Conservation (phyloP, 495 filamentous ascomycete species). For the Aspergillus sparsus region DNA sequence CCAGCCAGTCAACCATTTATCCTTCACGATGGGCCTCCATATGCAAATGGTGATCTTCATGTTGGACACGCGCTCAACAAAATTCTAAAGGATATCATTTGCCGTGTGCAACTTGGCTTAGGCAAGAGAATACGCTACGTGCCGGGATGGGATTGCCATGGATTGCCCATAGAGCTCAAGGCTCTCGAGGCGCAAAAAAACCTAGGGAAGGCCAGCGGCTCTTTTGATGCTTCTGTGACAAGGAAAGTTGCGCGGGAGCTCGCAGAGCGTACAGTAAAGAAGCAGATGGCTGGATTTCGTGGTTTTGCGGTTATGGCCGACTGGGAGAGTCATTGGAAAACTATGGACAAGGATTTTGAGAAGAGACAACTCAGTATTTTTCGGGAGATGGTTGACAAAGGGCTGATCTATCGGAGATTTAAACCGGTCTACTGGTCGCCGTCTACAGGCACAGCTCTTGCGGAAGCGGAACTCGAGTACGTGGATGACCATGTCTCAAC, state of each 20-base stretch:
- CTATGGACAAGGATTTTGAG: conserved; percentile 88
- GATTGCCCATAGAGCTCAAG: conserved; percentile 95
- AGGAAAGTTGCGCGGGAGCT: conserved; percentile 73
- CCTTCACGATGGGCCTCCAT: conserved; percentile 95
- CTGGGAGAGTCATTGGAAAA: conserved; percentile 89
- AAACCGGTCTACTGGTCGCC: conserved; percentile 98
- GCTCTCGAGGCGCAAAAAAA: conserved; percentile 67
- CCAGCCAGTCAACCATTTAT: conserved; percentile 65
- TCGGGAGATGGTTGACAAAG: conserved; percentile 77
- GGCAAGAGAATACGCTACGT: conserved; percentile 82
- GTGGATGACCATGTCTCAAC: conserved; percentile 78
- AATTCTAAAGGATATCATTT: conserved; percentile 90
- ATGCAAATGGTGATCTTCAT: conserved; percentile 93
- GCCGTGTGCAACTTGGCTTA: conserved; percentile 73
- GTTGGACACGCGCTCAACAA: conserved; percentile 99
- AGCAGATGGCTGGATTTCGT: conserved; percentile 81
- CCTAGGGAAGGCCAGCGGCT: conserved; percentile 20
- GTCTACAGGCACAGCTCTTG: conserved; percentile 84
- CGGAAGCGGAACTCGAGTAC: conserved; percentile 96
- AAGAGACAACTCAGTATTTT: conserved; percentile 84
- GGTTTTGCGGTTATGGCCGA: conserved; percentile 90
- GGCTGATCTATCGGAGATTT: conserved; percentile 81
- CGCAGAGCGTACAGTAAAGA: conserved; percentile 69
- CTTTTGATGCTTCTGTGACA: conserved; percentile 46
- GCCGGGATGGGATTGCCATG: conserved; percentile 98